phyloP scores from a whole-genome alignment of 2,329 filamentous ascomycete genomes.

The Colletotrichum karsti region DNA sequence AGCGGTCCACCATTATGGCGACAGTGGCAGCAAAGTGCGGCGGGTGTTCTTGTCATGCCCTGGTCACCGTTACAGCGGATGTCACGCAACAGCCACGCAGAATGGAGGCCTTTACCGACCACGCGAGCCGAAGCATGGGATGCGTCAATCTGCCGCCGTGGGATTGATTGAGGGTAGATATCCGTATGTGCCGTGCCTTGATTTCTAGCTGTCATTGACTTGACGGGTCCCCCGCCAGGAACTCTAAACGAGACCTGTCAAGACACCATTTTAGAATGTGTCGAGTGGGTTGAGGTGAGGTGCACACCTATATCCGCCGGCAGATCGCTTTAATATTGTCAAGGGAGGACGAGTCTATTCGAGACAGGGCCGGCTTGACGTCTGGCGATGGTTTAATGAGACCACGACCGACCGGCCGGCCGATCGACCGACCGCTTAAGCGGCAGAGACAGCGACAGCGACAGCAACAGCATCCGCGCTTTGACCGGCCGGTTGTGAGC shows the following conservation, averaged over 20 bases:
- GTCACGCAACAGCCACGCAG: background rate
- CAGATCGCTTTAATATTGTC: conserved; percentile 10
- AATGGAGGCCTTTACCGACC: background rate
- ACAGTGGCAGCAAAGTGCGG: background rate
- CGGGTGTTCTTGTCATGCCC: background rate
- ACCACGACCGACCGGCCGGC: background rate
- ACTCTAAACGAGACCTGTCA: background rate
- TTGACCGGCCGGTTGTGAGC: conserved; percentile 6
- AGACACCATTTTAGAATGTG: background rate
- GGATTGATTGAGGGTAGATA: background rate
- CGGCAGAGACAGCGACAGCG: background rate
- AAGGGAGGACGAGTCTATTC: background rate
- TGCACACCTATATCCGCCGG: conserved; percentile 2
- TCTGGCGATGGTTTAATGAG: background rate
- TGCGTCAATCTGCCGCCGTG: conserved; percentile 18
- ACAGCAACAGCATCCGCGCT: background rate
- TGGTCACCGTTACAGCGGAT: conserved; percentile 15
- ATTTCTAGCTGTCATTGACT: background rate
- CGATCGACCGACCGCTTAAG: background rate
- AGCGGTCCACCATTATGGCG: background rate
- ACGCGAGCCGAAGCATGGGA: conserved; percentile 8
- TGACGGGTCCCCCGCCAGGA: background rate
- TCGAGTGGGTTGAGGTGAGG: background rate
- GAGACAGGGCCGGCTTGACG: background rate
- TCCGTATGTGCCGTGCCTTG: background rate